phyloP scores from a whole-genome alignment of 2,329 filamentous ascomycete species.

The Alternaria metachromatica region DNA sequence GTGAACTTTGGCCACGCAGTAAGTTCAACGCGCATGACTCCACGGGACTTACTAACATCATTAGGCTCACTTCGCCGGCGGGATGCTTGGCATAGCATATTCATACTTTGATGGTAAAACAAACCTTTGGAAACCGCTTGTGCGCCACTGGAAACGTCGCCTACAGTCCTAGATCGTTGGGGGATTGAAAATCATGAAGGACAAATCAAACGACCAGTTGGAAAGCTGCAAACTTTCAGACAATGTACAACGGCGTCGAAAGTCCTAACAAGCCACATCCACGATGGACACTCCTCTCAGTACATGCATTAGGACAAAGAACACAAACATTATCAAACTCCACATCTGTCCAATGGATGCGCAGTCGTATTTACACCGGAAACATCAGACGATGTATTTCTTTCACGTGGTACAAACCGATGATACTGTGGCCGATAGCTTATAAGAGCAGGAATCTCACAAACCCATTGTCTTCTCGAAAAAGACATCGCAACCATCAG shows the following conservation, averaged over 20 bases:
- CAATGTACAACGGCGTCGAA: not conserved
- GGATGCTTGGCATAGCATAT: conserved; percentile 39
- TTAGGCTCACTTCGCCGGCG: conserved; percentile 45
- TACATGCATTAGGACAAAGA: not conserved
- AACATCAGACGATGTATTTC: not conserved
- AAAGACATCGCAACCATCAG: not conserved
- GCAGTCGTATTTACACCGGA: not conserved
- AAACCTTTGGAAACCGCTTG: conserved; percentile 43
- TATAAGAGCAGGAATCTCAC: not conserved
- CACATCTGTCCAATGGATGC: not conserved
- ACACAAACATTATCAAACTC: not conserved
- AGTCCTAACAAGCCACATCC: not conserved
- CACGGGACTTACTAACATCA: conserved; percentile 12
- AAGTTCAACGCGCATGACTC: conserved; percentile 15
- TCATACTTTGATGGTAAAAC: conserved; percentile 43
- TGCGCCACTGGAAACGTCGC: conserved; percentile 34
- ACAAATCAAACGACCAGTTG: not conserved
- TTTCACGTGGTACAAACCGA: not conserved
- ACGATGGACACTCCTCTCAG: not conserved
- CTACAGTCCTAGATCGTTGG: conserved; percentile 15
- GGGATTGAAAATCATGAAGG: not conserved
- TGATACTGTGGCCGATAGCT: not conserved
- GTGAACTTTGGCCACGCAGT: conserved; percentile 45
- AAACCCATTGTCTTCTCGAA: not conserved
- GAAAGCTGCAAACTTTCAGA: not conserved